Evolutionary conservation across 495 filamentous ascomycete genomes (phyloP).

Genomic region (Tuber indicum): DNA sequence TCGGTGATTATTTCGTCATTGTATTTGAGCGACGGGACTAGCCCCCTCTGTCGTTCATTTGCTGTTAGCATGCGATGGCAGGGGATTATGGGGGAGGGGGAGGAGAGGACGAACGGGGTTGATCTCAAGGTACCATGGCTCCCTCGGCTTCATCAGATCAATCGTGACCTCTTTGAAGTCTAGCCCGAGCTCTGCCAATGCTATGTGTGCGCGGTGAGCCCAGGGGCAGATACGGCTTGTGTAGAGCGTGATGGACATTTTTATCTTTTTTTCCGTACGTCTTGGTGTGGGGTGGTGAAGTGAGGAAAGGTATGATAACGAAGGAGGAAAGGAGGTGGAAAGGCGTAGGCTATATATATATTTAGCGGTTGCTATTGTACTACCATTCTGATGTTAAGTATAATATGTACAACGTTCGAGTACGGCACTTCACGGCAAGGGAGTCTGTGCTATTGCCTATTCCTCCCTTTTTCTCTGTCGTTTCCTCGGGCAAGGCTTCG

Average conservation of each 20-base stretch:
- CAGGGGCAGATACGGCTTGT: slow-evolving; percentile 73
- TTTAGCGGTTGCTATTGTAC: background rate
- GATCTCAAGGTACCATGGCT: slow-evolving; percentile 75
- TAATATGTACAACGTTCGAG: no score
- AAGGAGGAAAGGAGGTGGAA: background rate
- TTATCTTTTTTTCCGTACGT: slow-evolving; percentile 42
- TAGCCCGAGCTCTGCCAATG: slow-evolving; percentile 63
- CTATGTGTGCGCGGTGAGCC: slow-evolving; percentile 76
- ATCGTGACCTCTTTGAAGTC: slow-evolving; percentile 76
- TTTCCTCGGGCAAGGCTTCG: no score
- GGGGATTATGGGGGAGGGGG: background rate
- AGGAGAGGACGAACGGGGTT: slow-evolving; percentile 56
- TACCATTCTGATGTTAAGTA: no score
- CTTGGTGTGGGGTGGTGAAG: background rate
- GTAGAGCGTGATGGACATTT: slow-evolving; percentile 47
- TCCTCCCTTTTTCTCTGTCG: no score
- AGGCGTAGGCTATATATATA: background rate
- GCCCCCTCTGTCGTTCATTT: slow-evolving; percentile 52
- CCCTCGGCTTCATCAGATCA: slow-evolving; percentile 64
- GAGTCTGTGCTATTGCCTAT: no score
- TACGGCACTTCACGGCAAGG: no score
- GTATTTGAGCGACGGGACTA: slow-evolving; percentile 68
- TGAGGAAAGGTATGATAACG: background rate
- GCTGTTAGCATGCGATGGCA: slow-evolving; percentile 1
- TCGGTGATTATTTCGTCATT: slow-evolving; percentile 69